Percentiles rank a stretch among this genome's conserved stretches.
Conservation (phyloP, 495 filamentous ascomycete genomes). For the Cryomyces minteri region DNA sequence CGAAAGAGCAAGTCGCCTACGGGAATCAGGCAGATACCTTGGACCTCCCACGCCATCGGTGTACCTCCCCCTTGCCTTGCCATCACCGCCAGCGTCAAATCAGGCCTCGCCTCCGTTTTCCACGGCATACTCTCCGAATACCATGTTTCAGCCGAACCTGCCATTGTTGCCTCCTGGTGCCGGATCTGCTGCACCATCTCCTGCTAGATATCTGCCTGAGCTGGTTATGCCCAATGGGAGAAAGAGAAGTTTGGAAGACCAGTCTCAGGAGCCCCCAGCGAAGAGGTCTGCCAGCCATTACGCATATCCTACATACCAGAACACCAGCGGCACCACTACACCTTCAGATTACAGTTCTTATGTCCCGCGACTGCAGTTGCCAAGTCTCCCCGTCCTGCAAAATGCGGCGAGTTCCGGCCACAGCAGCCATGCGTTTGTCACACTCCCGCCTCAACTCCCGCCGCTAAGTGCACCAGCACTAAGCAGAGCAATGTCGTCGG, state of each 20-base stretch:
- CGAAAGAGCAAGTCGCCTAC: constrained; percentile 35
- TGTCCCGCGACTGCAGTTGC: no score
- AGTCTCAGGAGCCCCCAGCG: constrained; percentile 40
- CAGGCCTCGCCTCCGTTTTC: constrained; percentile 23
- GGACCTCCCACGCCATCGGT: constrained; percentile 10
- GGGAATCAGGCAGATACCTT: no score
- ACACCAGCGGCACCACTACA: no score
- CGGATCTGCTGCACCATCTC: constrained; percentile 26
- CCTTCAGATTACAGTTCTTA: no score
- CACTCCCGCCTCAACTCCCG: neutral
- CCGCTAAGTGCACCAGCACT: constrained; percentile 21
- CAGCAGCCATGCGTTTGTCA: no score
- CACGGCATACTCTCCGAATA: constrained; percentile 10
- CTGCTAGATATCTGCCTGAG: constrained; percentile 31
- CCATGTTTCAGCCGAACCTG: constrained; percentile 14
- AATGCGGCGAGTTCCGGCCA: no score
- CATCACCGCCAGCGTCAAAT: constrained; percentile 33
- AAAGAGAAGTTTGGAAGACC: constrained; percentile 59
- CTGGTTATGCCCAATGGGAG: constrained; percentile 20
- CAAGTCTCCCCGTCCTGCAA: no score
- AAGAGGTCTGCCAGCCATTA: constrained; percentile 31
- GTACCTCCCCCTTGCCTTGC: constrained; percentile 25
- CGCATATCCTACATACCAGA: no score
- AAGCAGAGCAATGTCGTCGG: constrained; percentile 41
- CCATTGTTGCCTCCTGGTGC: constrained; percentile 23